A percentile compares a stretch with the other conserved stretches of the same genome.
Conservation (phyloP, 2,329 filamentous ascomycete genomes). For the Colletotrichum melonis region DNA sequence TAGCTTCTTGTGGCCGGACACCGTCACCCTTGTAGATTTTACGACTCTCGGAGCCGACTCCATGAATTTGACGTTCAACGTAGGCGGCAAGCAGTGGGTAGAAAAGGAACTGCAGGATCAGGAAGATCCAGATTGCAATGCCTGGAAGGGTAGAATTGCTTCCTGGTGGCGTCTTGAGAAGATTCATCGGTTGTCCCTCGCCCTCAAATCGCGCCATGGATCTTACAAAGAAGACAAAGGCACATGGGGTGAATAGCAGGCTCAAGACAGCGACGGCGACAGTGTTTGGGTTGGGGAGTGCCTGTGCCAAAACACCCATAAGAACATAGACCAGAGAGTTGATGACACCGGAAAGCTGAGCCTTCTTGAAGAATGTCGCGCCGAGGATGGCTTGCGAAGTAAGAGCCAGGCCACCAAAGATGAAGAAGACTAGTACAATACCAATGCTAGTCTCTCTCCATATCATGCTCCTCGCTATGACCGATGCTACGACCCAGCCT, state of each 20-base stretch:
- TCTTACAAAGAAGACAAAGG: slow-evolving; percentile 84
- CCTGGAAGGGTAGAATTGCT: slow-evolving; percentile 78
- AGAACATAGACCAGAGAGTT: slow-evolving; percentile 79
- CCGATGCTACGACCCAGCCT: slow-evolving; percentile 61
- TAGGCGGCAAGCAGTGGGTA: slow-evolving; percentile 82
- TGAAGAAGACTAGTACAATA: slow-evolving; percentile 79
- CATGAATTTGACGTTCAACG: slow-evolving; percentile 68
- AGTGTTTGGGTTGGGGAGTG: slow-evolving; percentile 71
- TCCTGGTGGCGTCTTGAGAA: slow-evolving; percentile 70
- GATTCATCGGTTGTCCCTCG: slow-evolving; percentile 67
- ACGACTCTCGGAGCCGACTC: slow-evolving; percentile 69
- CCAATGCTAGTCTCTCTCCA: slow-evolving; percentile 71
- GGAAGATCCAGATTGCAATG: slow-evolving; percentile 81
- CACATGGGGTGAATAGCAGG: slow-evolving; percentile 86
- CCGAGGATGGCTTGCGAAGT: slow-evolving; percentile 85
- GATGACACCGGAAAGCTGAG: slow-evolving; percentile 87
- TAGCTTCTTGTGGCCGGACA: slow-evolving; percentile 62
- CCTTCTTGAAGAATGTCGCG: slow-evolving; percentile 85
- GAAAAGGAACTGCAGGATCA: slow-evolving; percentile 79
- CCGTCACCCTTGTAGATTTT: slow-evolving; percentile 39
- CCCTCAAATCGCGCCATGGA: slow-evolving; percentile 82
- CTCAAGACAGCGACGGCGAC: slow-evolving; percentile 76
- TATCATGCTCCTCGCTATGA: slow-evolving; percentile 71
- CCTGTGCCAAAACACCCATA: slow-evolving; percentile 85
- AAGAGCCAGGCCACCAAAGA: slow-evolving; percentile 79